Evolutionary conservation across 176 grass and related monocot genomes (phyloP), one percentile per base, ranked within the genome.

Genomic region (Carex kokanica): DNA sequence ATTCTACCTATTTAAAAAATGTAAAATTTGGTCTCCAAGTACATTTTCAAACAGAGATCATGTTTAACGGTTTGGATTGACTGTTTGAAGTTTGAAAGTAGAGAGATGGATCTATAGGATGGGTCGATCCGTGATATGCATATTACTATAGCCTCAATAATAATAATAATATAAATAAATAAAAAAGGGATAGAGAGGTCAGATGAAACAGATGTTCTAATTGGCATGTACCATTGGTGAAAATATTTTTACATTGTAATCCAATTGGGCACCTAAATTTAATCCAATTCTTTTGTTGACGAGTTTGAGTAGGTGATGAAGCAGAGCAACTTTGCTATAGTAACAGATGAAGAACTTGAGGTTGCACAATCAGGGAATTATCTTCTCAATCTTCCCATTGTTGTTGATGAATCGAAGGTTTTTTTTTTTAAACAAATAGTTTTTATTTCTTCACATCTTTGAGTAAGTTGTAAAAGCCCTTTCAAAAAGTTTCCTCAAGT

Each of bases 341-440:
- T 98, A 90, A 91, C 88, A 63, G 92, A 98, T 91, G 92, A 93
- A 87, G 95, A 98, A 86, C 91, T 88, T 55, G 82, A 87, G 78
- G 57, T 93, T 74, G 95, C 95, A 64, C 90, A 94, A 81, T 93
- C 90, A 89, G 95, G 89, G 83, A 65, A 81, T 85, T 98, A 98
- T 86, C 90, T 98, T 67, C 78, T 98, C 77, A 85, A 98, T 67
- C 95, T 94, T 79, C 95, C 95, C 6, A 93, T 98, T 66, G 94
- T 89, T 90, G 95, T 98, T 84, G 92, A 94, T 83, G 92, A 98
- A 93, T 90, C 88, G 45, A 94, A 93, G 95, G 95, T 98, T 58
- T 68, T 60, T n/a, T 45, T 57, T 61, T 85, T 64, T 81, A 56
- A 38, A 49, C 15, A 53, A 81, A 79, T 74, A 34, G 18, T 80